Evolutionary conservation across 2,329 filamentous ascomycete species (phyloP), one percentile per base, ranked within the genome.

Genomic region (Rasamsonia emersonii): DNA sequence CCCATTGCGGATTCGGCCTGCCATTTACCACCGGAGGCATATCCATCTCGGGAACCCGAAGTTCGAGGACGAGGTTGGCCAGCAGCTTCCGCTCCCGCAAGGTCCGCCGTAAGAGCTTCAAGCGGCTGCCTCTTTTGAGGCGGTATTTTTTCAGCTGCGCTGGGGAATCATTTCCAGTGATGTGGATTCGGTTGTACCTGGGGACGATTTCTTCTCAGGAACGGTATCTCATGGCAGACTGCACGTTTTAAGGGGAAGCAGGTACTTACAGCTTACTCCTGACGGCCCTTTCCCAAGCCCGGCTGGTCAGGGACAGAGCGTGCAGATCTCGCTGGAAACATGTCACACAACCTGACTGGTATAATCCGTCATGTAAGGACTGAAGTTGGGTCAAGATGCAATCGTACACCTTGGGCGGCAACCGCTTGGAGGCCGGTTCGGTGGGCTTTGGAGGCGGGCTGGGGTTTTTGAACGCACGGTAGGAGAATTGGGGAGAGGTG

Each of bases 271-370:
- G 51, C 43, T 58, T 58, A 31, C 56, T 54, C 42, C 64, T 62
- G 8, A 70, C 70, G 9, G 63, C 62, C 39, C 62, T 65, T 42
- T 73, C 65, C 73, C 72, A 77, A n/a, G 62, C 53, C 32, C 68
- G 69, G 41, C 67, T 73, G 11, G 69, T 71, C 39, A 75, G 49
- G 28, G 68, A 64, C 18, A 77, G 54, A 28, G 64, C 63, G 40
- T 64, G 61, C 13, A 77, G 49, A 46, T 77, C 73, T 34, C 61
- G 61, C 40, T 73, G 59, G 39, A 70, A 71, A 43, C 71, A 74
- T 32, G 67, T 65, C 26, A 65, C 55, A 46, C 73, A 75, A 19
- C 67, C 58, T 14, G 54, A 45, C 21, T 60, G 54, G 18, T 50
- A 44, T 14, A 30, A 33, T 10, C 24, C 28, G 9, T 56, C 48